Evolutionary conservation across 495 filamentous ascomycete species (phyloP).

Genomic region (Pyrenopolyporus hunteri): DNA sequence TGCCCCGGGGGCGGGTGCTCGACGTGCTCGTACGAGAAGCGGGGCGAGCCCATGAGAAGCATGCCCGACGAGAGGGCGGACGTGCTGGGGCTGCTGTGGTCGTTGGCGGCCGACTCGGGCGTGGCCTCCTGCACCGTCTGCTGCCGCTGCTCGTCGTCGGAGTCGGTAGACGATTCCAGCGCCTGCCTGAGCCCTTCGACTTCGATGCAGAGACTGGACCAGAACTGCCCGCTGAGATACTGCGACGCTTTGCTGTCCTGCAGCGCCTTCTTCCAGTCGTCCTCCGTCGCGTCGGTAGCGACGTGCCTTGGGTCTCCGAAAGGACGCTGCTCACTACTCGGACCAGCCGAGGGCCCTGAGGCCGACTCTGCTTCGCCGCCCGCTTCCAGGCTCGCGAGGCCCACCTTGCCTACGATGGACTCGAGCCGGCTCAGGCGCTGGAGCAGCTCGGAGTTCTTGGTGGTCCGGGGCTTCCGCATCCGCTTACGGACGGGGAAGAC

Average conservation of each 20-base stretch:
- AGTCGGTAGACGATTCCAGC: constrained; percentile 47
- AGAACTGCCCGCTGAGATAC: constrained; percentile 81
- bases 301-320: constrained; percentile 49
- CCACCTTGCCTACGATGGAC: constrained; percentile 67
- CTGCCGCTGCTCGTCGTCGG: constrained; percentile 57
- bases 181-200: constrained; percentile 53
- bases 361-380: neutral
- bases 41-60: constrained; percentile 57
- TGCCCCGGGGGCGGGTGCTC: constrained; percentile 62
- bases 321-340: constrained; percentile 13
- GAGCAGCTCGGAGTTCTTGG: constrained; percentile 62
- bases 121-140: constrained; percentile 40
- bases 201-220: constrained; percentile 77
- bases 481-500: constrained; percentile 68
- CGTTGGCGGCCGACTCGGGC: constrained; percentile 49
- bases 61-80: constrained; percentile 59
- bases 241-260: constrained; percentile 44
- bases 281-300: constrained; percentile 33
- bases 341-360: neutral
- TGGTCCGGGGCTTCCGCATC: constrained; percentile 48
- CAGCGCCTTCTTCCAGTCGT: constrained; percentile 24
- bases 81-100: constrained; percentile 56
- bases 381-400: constrained; percentile 19
- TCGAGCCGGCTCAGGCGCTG: constrained; percentile 72
- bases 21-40: constrained; percentile 24